Evolutionary conservation across 192 early-diverging fungal species (phyloP), one percentile per base, ranked within the genome.

Genomic region (Rhizophagus sp.): DNA sequence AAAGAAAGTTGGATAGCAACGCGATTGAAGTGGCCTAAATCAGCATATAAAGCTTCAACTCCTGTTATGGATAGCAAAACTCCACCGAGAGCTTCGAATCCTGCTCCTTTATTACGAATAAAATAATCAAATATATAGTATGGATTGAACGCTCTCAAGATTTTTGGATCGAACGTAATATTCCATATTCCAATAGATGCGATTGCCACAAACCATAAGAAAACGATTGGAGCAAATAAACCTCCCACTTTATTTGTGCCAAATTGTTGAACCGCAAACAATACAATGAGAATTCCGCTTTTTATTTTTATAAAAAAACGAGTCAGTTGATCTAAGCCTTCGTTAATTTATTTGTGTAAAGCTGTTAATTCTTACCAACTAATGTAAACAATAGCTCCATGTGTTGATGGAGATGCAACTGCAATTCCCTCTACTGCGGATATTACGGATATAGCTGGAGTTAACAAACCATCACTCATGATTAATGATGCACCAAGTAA

Each of bases 31-130:
- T 91, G 90, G 4, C 88, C 90, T 65, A 91, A 81, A 78, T 91
- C 90, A 22, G 89, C 84, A 73, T 87, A 91, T 81, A 91, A 76
- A 7, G 87, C 85, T 81, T 91, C 90, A 2, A 87, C 87, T 30
- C 90, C 90, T 1, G 88, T 85, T 33, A 91, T 81, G 5, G 88
- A 81, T 39, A 91, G 75, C 22, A 90, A 85, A 84, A 88, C 76
- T 44, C 89, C 80, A 24, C 88, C 84, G 4, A 90, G 76, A 22
- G 62, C 65, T 11, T 57, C 33, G 78, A 84, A 88, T 9, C 83
- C 83, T 3, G 62, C 8, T 11, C 12, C 11, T 10, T 80, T 75
- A 71, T 86, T 80, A 8, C 73, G 49, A 44, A 61, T 65, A 50
- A 90, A 80, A 57, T 84, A 83, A 3, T 77, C 34, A 19, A 76